These are phyloP conservation scores for Mycoemilia scoparia DNA, from an alignment of 192 early-diverging fungal species.

Conservation along the genomic window DNA sequence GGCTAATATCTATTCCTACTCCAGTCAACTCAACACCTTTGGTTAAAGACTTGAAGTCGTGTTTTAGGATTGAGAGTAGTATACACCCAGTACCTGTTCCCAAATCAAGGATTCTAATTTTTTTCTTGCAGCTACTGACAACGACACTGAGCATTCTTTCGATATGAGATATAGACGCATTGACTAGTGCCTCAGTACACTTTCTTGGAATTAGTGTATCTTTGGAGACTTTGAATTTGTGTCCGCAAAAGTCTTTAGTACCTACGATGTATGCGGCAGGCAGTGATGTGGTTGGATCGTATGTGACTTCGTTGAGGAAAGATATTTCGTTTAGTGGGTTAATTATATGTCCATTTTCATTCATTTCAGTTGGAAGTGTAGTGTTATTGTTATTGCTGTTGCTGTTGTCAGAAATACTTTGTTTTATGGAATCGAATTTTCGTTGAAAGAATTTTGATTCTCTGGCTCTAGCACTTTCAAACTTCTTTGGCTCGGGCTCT, in stretches of 20 bases:
- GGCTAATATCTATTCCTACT: conserved; percentile 47
- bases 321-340: conserved; percentile 1
- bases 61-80: conserved; percentile 35
- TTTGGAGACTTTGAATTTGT: conserved; percentile 34
- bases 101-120: conserved; percentile 36
- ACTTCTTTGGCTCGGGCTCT: conserved; percentile 31
- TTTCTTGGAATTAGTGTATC: conserved; percentile 52
- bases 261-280: conserved; percentile 15
- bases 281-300: neutral
- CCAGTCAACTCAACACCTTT: too few relatives aligned
- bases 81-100: conserved; percentile 62
- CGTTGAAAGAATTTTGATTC: conserved; percentile 38
- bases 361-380: too few relatives aligned
- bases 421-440: conserved; percentile 14
- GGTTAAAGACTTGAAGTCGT: conserved; percentile 1
- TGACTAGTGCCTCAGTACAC: conserved; percentile 47
- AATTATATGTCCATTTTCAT: too few relatives aligned
- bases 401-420: neutral
- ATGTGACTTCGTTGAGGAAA: neutral
- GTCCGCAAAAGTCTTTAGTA: conserved; percentile 34
- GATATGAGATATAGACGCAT: conserved; percentile 20
- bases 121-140: neutral
- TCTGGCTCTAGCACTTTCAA: conserved; percentile 32
- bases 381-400: too few relatives aligned
- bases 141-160: neutral